Percentiles rank a stretch among this genome's conserved stretches.
phyloP scores from a whole-genome alignment of 345 rosid species.

The Nasturtium officinale region DNA sequence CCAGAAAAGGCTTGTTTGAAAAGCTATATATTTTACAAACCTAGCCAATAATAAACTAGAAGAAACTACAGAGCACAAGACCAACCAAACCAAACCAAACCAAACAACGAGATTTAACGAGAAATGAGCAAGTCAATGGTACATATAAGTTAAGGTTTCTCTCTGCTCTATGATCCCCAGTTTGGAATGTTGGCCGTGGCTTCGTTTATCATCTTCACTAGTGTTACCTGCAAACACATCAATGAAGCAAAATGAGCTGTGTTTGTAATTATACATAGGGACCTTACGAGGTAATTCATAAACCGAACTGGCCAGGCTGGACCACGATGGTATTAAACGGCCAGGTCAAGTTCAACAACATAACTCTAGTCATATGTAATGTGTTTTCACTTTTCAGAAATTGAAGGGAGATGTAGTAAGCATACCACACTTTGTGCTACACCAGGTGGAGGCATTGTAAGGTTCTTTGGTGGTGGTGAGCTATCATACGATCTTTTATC shows the following conservation, averaged over 20 bases:
- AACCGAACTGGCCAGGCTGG: not conserved
- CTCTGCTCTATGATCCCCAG: slow-evolving; percentile 58
- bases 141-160: not conserved
- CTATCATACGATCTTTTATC: slow-evolving; percentile 79
- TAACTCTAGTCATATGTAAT: not conserved
- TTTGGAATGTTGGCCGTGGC: slow-evolving; percentile 86
- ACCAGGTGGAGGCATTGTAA: slow-evolving; percentile 90
- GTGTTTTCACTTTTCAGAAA: too few relatives aligned
- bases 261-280: not conserved
- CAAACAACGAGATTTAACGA: not conserved
- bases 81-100: not conserved
- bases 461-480: slow-evolving; percentile 76
- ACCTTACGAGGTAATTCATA: not conserved
- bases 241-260: slow-evolving; percentile 17
- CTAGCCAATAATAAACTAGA: not conserved
- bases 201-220: slow-evolving; percentile 95
- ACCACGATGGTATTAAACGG: not conserved
- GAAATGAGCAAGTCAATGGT: slow-evolving; percentile 7
- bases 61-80: not conserved
- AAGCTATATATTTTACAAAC: slow-evolving; percentile 23
- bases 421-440: slow-evolving; percentile 98
- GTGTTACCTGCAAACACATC: slow-evolving; percentile 61
- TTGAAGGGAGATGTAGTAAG: too few relatives aligned
- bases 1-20: not conserved
- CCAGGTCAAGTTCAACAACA: not conserved